Evolutionary conservation across 1,284 basidiomycete species (phyloP), one percentile per base, ranked within the genome.

Genomic region (Mycena sp.): DNA sequence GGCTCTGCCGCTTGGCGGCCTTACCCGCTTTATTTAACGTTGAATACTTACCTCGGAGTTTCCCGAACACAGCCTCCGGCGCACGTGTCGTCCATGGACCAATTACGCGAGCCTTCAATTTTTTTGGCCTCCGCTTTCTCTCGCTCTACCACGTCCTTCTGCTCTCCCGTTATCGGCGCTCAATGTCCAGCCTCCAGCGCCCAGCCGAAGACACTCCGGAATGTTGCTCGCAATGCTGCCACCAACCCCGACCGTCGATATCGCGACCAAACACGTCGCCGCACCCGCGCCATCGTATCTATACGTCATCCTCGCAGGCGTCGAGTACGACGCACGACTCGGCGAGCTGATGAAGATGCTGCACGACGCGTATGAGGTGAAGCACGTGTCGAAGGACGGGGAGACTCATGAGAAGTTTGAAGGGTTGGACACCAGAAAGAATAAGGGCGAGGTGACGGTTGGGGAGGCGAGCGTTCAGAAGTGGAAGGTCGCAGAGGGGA

Each of bases 401-500:
- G 55, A 58, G 21, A 26, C 44, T n/a, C 35, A 14, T 11, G 35
- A 1, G 9, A 37, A 28, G 35, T 58, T 58, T n/a, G 45, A 3
- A 4, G 55, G 55, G 35, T 26, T 58, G 28, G 46, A 58, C 10
- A 30, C 55, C 19, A 19, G 21, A 4, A 17, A 37, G 3, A 38
- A 35, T 12, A 58, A 58, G 28, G 55, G 45, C 28, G 49, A 58
- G 37, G 4, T 58, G n/a, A n/a, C n/a, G 0, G 35, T 58, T 6
- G 55, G 55, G 26, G 35, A 58, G 26, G 55, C n/a, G 37, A 44
- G 55, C 45, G 55, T 58, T 25, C 35, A 58, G 38, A 48, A 41
- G 55, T 58, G 55, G 55, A 58, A 58, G 55, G 38, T 58, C 14
- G 37, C 45, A 21, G 45, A 48, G 26, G 46, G 55, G 25, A 58